Conservation (phyloP, 306 rosid genomes). For the Fagus sylvatica region DNA sequence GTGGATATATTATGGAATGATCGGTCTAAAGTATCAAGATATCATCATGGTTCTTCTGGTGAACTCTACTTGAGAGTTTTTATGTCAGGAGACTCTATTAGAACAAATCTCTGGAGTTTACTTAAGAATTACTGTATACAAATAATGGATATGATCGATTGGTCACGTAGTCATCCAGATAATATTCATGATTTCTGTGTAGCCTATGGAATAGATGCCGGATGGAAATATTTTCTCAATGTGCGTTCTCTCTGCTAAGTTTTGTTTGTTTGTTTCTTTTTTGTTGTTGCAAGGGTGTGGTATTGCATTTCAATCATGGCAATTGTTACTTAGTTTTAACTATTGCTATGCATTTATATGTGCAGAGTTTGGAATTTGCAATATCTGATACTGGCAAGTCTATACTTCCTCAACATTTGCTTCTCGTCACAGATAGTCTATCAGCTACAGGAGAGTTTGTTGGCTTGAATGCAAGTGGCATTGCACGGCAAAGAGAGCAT, state of each 20-base stretch:
- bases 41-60: conserved; percentile 43
- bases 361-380: conserved; percentile 76
- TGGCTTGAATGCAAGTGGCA: conserved; percentile 78
- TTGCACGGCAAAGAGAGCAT: conserved; percentile 60
- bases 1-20: conserved; percentile 81
- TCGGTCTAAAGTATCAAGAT: conserved; percentile 48
- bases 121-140: conserved; percentile 60
- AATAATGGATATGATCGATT: conserved; percentile 76
- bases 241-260: conserved; percentile 39
- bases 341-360: conserved; percentile 22
- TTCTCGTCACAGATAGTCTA: conserved; percentile 66
- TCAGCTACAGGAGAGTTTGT: conserved; percentile 89
- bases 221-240: conserved; percentile 67
- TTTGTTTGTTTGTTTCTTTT: background rate
- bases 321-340: conserved; percentile 16
- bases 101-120: conserved; percentile 59
- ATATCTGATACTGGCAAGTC: conserved; percentile 74
- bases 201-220: conserved; percentile 79
- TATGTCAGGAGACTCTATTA: conserved; percentile 46
- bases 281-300: background rate
- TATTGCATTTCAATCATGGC: conserved; percentile 20
- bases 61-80: conserved; percentile 82
- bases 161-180: conserved; percentile 96
- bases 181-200: conserved; percentile 60
- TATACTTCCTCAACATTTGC: conserved; percentile 74